Base-by-base conservation (phyloP, 1,284 basidiomycete genomes). In the Lentinula novae-zelandiae region DNA sequence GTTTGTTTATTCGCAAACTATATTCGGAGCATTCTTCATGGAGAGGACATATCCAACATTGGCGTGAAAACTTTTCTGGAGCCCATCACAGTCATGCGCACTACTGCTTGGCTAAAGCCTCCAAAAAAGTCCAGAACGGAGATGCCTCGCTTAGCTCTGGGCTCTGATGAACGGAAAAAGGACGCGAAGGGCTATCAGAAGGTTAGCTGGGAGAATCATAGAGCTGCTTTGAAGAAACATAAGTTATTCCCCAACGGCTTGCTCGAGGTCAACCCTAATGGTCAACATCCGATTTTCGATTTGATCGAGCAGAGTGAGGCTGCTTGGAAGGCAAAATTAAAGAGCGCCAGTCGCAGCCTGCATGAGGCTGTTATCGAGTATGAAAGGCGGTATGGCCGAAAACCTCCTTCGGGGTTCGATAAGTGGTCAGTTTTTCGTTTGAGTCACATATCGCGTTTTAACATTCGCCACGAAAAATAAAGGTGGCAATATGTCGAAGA, bases 401-500 rank as follows among this genome's bases (percentile, higher is more conserved):
- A 63, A 13, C 77, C 85, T 0, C 84, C 84, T 1, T 69, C 69
- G 49, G 83, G 83, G 1, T 86, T 84, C 66, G 82, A 84, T 60
- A 62, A 68, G 34, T 79, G 78, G 74, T 76, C 60, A 31, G 66
- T 17, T 0, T 27, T 42, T 34, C 53, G 17, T 5, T n/a, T 49
- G 22, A n/a, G 5, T 13, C 5, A 17, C 31, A 20, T 13, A 52
- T 61, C 12, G 46, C 34, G 7, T 13, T 34, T 59, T 57, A 10
- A 36, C n/a, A 17, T 53, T 17, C 22, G 12, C n/a, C 9, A 3
- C 10, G 2, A 46, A 17, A n/a, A 38, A 27, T 10, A 1, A 17
- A 82, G 83, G 82, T 88, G 86, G 87, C 67, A 70, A 10, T 88
- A 85, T 64, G 81, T 83, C 3, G 67, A 79, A 61, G 71, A 76